Evolutionary conservation across 192 early-diverging fungal genomes (phyloP).

Genomic region (Haplosporangium gracile): DNA sequence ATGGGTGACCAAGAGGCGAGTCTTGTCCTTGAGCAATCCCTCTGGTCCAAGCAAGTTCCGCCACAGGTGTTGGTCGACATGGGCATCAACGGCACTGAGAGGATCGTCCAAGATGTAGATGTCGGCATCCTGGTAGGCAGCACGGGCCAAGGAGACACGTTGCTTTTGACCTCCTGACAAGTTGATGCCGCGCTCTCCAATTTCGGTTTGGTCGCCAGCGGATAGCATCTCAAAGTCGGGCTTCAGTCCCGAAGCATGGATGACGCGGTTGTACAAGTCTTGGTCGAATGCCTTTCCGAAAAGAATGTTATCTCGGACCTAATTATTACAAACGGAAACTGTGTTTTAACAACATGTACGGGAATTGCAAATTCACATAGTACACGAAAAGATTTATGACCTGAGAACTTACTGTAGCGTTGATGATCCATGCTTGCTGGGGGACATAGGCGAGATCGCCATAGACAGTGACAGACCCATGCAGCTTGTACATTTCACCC

Average conservation of each 20-base stretch:
- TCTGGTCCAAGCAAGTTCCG: conserved; percentile 74
- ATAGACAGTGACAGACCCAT: conserved; percentile 66
- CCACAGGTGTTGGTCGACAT: conserved; percentile 50
- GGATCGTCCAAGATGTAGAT: conserved; percentile 90
- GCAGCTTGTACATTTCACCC: conserved; percentile 81
- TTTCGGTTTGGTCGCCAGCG: conserved; percentile 58
- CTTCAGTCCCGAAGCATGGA: conserved; percentile 25
- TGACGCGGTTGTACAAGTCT: conserved; percentile 63
- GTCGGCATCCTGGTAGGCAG: conserved; percentile 81
- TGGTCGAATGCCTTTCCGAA: conserved; percentile 80
- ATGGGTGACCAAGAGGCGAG: conserved; percentile 84
- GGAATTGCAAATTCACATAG: neutral
- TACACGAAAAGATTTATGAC: neutral
- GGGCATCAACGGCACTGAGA: conserved; percentile 78
- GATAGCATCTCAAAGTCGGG: conserved; percentile 31
- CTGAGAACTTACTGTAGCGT: conserved; percentile 10
- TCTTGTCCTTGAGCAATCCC: conserved; percentile 82
- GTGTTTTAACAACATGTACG: neutral
- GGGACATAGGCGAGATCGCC: conserved; percentile 68
- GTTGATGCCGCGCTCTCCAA: conserved; percentile 62
- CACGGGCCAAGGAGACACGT: conserved; percentile 84
- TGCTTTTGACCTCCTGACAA: conserved; percentile 90
- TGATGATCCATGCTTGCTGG: conserved; percentile 47
- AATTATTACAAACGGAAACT: neutral
- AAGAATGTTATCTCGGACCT: conserved; percentile 82